phyloP scores from a whole-genome alignment of 1,284 basidiomycete genomes.

The Ceratobasidium sp. region DNA sequence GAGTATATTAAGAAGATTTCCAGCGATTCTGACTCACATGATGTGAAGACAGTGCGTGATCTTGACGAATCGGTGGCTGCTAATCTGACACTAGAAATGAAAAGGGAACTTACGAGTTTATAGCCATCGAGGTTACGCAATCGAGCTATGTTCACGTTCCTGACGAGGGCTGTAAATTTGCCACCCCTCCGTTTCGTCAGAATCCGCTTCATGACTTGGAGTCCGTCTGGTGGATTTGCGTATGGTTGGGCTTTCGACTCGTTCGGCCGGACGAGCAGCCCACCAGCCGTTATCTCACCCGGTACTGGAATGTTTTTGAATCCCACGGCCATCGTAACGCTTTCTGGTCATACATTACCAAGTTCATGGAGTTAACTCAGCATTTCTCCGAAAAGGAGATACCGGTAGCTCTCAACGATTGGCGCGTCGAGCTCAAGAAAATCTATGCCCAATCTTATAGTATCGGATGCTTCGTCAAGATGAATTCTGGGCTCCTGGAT shows the following conservation, averaged over 20 bases:
- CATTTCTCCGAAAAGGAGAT: not conserved
- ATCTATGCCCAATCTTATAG: not conserved
- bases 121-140: too few relatives aligned
- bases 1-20: conserved; percentile 3
- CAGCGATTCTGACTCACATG: not conserved
- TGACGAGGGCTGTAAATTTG: not conserved
- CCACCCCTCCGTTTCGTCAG: not conserved
- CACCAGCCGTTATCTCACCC: not conserved
- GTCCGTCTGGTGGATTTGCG: conserved; percentile 8
- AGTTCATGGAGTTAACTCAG: not conserved
- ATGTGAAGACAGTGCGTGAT: conserved; percentile 1
- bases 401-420: not conserved
- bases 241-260: not conserved
- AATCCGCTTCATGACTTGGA: conserved; percentile 13
- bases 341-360: not conserved
- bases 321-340: not conserved
- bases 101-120: conserved; percentile 9
- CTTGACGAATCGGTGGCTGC: not conserved
- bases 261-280: not conserved
- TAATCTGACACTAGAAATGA: too few relatives aligned
- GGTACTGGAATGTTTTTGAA: not conserved
- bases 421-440: not conserved
- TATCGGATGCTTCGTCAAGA: not conserved
- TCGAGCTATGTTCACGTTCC: not conserved
- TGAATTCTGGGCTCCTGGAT: not conserved